phyloP scores from a whole-genome alignment of 108 stramenopile genomes.

The Parmales sp. region DNA sequence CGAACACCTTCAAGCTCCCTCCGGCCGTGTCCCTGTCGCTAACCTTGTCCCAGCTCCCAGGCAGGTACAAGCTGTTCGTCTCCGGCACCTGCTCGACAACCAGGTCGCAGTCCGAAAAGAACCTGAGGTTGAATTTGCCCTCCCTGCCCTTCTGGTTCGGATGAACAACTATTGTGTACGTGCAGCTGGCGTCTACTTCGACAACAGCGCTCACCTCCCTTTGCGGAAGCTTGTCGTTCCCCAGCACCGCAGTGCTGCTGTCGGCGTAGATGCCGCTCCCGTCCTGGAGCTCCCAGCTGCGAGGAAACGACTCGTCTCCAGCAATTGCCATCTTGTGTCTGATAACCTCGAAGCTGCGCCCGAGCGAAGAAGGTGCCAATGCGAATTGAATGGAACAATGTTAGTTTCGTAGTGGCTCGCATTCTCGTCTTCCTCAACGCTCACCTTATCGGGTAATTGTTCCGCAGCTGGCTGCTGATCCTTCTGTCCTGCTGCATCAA shows the following conservation, averaged over 20 bases:
- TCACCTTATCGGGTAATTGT: slow-evolving; percentile 32
- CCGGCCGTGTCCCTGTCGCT: slow-evolving; percentile 36
- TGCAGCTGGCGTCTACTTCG: slow-evolving; percentile 26
- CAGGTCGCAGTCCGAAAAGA: slow-evolving; percentile 31
- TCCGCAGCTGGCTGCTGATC: slow-evolving; percentile 21
- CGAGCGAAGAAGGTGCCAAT: too few relatives aligned
- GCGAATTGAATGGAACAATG: too few relatives aligned
- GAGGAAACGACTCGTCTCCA: slow-evolving; percentile 11
- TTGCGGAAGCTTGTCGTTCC: slow-evolving; percentile 12
- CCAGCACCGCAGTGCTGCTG: slow-evolving; percentile 3
- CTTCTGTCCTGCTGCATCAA: slow-evolving; percentile 26
- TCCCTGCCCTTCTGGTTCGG: slow-evolving; percentile 21
- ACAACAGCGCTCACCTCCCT: slow-evolving; percentile 28
- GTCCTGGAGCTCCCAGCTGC: slow-evolving; percentile 31
- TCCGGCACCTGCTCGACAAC: slow-evolving; percentile 29
- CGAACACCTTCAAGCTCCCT: slow-evolving; percentile 21
- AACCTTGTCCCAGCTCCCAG: slow-evolving; percentile 33
- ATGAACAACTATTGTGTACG: slow-evolving; percentile 31
- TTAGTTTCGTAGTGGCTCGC: too few relatives aligned
- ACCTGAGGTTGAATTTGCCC: slow-evolving; percentile 38
- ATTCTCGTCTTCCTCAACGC: too few relatives aligned
- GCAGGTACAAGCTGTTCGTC: slow-evolving; percentile 21
- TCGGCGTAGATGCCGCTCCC: slow-evolving; percentile 21
- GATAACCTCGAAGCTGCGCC: slow-evolving; percentile 29
- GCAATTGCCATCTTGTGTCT: background rate